Evolutionary conservation across 2,329 filamentous ascomycete genomes (phyloP).

Genomic region (Verticillium zaregamsianum): DNA sequence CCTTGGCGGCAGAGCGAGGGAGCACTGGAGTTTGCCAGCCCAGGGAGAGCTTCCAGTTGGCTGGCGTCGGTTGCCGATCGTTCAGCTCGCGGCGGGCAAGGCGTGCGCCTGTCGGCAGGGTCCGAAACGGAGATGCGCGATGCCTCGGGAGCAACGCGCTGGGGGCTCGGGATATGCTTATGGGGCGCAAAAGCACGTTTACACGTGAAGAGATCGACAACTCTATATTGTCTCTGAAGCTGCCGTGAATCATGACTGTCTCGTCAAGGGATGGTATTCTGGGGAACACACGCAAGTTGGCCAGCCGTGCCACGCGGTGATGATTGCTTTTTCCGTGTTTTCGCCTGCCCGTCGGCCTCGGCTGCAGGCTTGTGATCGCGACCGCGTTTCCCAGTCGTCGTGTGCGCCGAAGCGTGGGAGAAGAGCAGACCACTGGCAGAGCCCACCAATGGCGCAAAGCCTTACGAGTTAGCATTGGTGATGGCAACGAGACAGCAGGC

Average conservation of each 20-base stretch:
- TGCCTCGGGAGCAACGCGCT: not conserved
- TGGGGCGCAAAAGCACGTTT: not conserved
- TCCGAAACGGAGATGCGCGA: not conserved
- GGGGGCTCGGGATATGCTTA: not conserved
- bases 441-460: not conserved
- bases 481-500: not conserved
- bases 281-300: not conserved
- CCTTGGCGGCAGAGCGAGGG: not conserved
- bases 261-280: not conserved
- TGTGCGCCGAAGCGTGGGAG: not conserved
- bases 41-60: not conserved
- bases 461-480: not conserved
- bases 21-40: not conserved
- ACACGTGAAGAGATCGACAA: not conserved
- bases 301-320: not conserved
- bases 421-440: not conserved
- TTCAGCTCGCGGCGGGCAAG: constrained; percentile 1
- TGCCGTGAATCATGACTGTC: not conserved
- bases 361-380: not conserved
- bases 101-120: constrained; percentile 1
- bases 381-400: not conserved
- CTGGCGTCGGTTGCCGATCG: not conserved
- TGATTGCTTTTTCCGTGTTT: not conserved
- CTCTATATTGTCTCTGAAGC: not conserved
- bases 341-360: not conserved